Percentiles rank a stretch among this genome's conserved stretches.
Conservation (phyloP, 2,329 filamentous ascomycete genomes). For the Colletotrichum eleusines region DNA sequence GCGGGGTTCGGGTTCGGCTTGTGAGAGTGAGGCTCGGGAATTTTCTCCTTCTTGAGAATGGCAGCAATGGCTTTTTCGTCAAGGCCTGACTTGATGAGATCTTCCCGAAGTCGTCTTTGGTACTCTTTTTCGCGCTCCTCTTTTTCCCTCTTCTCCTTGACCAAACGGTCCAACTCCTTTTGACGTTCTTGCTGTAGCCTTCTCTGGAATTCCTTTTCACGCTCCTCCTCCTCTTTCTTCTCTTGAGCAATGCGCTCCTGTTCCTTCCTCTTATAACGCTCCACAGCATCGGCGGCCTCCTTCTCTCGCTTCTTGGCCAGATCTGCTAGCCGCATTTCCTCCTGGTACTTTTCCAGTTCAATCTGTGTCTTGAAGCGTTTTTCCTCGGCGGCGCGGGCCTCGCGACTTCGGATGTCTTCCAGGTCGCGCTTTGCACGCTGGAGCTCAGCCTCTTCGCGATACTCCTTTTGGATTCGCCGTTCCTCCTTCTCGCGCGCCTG, state of each 20-base stretch:
- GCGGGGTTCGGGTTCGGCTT: conserved; percentile 13
- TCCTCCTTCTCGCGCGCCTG: conserved; percentile 56
- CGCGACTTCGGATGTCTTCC: conserved; percentile 58
- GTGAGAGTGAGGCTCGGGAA: conserved; percentile 47
- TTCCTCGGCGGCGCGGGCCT: conserved; percentile 62
- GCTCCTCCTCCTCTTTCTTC: conserved; percentile 60
- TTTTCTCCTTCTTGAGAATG: conserved; percentile 69
- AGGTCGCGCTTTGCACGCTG: conserved; percentile 62
- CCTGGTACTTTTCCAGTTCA: conserved; percentile 61
- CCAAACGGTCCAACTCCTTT: conserved; percentile 60
- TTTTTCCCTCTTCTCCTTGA: conserved; percentile 61
- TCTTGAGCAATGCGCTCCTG: conserved; percentile 61
- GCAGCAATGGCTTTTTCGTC: conserved; percentile 70
- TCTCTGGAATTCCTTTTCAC: conserved; percentile 66
- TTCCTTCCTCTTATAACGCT: conserved; percentile 64
- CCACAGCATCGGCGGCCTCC: conserved; percentile 63
- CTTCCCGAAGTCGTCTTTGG: conserved; percentile 66
- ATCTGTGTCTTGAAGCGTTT: conserved; percentile 65
- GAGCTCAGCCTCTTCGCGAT: conserved; percentile 62
- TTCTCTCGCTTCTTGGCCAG: conserved; percentile 59
- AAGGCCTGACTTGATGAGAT: conserved; percentile 69
- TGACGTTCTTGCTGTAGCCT: conserved; percentile 65
- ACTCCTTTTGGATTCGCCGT: conserved; percentile 55
- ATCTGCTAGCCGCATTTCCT: conserved; percentile 59
- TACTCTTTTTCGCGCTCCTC: conserved; percentile 66